Evolutionary conservation across 345 rosid genomes (phyloP), one percentile per base, ranked within the genome.

Genomic region (Rhodomyrtus tomentosa): DNA sequence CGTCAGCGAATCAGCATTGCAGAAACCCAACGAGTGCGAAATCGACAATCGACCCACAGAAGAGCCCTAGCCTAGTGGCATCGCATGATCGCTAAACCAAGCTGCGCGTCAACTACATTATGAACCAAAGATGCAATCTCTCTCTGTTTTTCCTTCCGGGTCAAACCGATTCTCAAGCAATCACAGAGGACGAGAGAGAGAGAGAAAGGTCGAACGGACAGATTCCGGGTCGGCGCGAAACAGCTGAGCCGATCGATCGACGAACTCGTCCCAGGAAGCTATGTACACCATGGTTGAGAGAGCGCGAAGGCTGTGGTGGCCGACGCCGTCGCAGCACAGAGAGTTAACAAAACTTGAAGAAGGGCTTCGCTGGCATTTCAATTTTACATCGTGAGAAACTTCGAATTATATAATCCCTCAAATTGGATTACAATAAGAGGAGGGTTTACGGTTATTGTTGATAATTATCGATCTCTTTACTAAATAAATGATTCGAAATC

Each of bases 201-300:
- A 55, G 15, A 52, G 36, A 22, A 18, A 38, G 56, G 32, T 87
- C 87, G 94, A 36, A 68, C 79, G 14, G 90, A 95, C 98, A 73
- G 98, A 95, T 86, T 94, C 94, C 38, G 98, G 99, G 92, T 93
- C 98, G 84, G 96, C 96, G 74, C 95, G 94, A 86, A 94, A 96
- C 82, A 96, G 79, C 87, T 94, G 96, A 51, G 93, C 94, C 49
- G 96, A 88, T 90, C 95, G 88, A 84, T 93, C 98, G 22, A 93
- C 95, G 82, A 95, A 95, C 84, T 95, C 98, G 84, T 95, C 98
- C 98, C 98, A 95, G 0, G 96, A 93, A 79, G 88, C 92, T 86
- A 94, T 52, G 83, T 94, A 94, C 51, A 95, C 96, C 98, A 95
- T 95, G 42, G 82, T n/a, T 11, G 49, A 72, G 10, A 18, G n/a